Evolutionary conservation across 2,329 filamentous ascomycete species (phyloP).

Genomic region (Colletotrichum camelliae): DNA sequence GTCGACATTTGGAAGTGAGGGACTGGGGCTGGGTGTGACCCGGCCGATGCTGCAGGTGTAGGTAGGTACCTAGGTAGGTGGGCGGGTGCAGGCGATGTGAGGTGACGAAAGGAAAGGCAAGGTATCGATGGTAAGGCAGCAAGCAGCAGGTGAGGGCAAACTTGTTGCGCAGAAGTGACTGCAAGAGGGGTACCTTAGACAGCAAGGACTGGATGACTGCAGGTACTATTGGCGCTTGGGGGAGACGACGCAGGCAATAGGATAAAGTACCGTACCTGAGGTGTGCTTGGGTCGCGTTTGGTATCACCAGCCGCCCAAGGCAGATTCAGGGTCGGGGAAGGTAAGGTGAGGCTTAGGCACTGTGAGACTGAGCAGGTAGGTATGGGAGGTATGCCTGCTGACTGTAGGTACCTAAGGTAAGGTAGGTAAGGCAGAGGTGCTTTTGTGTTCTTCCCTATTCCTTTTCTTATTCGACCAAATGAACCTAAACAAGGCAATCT

Average conservation of each 20-base stretch:
- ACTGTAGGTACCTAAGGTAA: not conserved
- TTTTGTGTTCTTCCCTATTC: not conserved
- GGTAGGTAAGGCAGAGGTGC: not conserved
- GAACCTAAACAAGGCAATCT: not conserved
- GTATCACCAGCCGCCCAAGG: not conserved
- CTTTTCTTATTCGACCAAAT: not conserved
- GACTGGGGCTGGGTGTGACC: not conserved
- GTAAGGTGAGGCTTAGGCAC: not conserved
- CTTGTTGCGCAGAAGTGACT: not conserved
- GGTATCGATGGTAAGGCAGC: not conserved
- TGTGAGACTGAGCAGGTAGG: not conserved
- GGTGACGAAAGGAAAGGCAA: not conserved
- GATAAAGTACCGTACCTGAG: not conserved
- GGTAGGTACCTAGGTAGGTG: not conserved
- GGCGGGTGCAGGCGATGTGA: not conserved
- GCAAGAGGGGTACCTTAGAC: not conserved
- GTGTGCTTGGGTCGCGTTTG: not conserved
- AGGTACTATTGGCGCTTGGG: conserved; percentile 10
- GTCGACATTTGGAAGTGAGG: not conserved
- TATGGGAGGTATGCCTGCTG: not conserved
- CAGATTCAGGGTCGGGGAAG: not conserved
- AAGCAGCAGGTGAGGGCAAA: not conserved
- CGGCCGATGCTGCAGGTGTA: not conserved
- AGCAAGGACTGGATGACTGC: not conserved
- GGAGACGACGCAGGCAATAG: not conserved